These are phyloP conservation scores for Fusarium begoniae DNA, from an alignment of 2,329 filamentous ascomycete genomes.

Conservation along the genomic window DNA sequence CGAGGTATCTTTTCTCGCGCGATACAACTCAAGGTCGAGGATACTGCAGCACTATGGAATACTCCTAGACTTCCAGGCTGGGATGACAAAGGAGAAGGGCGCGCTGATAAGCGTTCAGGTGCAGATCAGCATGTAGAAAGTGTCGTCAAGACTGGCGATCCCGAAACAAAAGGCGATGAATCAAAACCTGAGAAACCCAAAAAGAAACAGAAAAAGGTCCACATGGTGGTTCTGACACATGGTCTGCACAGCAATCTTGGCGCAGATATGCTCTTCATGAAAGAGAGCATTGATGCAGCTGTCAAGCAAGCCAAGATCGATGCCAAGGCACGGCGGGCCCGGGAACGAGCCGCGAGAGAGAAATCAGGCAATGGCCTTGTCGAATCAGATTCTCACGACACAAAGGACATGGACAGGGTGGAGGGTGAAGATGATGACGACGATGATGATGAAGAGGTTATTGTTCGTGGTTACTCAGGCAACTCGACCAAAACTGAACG, in stretches of 20 bases:
- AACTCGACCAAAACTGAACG: slow-evolving; percentile 92
- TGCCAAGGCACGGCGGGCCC: slow-evolving; percentile 68
- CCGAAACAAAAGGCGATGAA: slow-evolving; percentile 41
- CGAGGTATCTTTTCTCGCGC: slow-evolving; percentile 88
- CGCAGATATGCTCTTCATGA: slow-evolving; percentile 95
- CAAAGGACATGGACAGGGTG: slow-evolving; percentile 39
- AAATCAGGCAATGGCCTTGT: slow-evolving; percentile 1
- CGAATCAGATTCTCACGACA: slow-evolving; percentile 24
- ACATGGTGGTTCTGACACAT: slow-evolving; percentile 92
- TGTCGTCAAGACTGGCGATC: slow-evolving; percentile 46
- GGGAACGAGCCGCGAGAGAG: slow-evolving; percentile 52
- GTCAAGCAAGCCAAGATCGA: slow-evolving; percentile 78
- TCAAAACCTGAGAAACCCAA: slow-evolving; percentile 52
- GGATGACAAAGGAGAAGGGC: slow-evolving; percentile 54
- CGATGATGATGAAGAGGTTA: slow-evolving; percentile 82
- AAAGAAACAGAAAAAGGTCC: slow-evolving; percentile 79
- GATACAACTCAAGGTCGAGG: slow-evolving; percentile 80
- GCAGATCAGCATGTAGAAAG: slow-evolving; percentile 49
- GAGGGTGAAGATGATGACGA: slow-evolving; percentile 55
- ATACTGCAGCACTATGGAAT: slow-evolving; percentile 91
- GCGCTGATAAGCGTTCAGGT: slow-evolving; percentile 31
- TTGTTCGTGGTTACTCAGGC: slow-evolving; percentile 88
- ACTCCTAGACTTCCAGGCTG: slow-evolving; percentile 82
- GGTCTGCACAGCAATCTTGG: slow-evolving; percentile 95
- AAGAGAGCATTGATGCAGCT: slow-evolving; percentile 93